A percentile compares a stretch with the other conserved stretches of the same genome.
Conservation (phyloP, 2,329 filamentous ascomycete genomes). For the Paradendryphiella salina region DNA sequence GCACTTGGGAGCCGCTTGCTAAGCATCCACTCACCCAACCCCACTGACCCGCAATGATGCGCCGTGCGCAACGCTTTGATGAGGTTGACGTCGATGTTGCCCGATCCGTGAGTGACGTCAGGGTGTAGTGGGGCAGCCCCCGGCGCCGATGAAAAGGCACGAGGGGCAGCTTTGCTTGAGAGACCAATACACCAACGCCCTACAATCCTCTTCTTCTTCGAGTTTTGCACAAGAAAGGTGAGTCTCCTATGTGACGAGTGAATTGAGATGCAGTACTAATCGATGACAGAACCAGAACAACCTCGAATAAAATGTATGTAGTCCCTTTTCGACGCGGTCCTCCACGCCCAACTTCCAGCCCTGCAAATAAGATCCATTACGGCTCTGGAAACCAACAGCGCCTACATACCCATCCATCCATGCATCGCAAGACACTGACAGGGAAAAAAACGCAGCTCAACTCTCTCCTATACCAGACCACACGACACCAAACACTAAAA, state of each 20-base stretch:
- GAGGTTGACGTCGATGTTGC: conserved; percentile 33
- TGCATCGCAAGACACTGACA: not conserved
- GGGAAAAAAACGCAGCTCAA: not conserved
- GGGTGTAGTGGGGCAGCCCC: conserved; percentile 24
- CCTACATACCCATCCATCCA: too few relatives aligned
- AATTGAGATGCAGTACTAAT: not conserved
- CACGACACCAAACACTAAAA: conserved; percentile 37
- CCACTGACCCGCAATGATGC: conserved; percentile 3
- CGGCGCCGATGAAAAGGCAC: conserved; percentile 13
- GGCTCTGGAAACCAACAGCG: not conserved
- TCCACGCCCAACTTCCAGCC: not conserved
- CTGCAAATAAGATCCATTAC: not conserved
- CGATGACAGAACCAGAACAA: not conserved
- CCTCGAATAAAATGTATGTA: not conserved
- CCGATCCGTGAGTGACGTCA: conserved; percentile 35
- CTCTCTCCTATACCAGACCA: not conserved
- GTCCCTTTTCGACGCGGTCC: not conserved
- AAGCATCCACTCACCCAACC: conserved; percentile 3
- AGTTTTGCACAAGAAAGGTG: not conserved
- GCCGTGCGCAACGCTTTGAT: conserved; percentile 11
- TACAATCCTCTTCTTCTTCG: not conserved
- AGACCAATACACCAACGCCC: conserved; percentile 2
- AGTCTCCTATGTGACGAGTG: not conserved
- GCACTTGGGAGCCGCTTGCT: conserved; percentile 6
- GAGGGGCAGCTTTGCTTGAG: conserved; percentile 6